A percentile compares a stretch with the other conserved stretches of the same genome.
phyloP scores from a whole-genome alignment of 1,284 basidiomycete species.

The Microbotryum lychnidis-dioicae region DNA sequence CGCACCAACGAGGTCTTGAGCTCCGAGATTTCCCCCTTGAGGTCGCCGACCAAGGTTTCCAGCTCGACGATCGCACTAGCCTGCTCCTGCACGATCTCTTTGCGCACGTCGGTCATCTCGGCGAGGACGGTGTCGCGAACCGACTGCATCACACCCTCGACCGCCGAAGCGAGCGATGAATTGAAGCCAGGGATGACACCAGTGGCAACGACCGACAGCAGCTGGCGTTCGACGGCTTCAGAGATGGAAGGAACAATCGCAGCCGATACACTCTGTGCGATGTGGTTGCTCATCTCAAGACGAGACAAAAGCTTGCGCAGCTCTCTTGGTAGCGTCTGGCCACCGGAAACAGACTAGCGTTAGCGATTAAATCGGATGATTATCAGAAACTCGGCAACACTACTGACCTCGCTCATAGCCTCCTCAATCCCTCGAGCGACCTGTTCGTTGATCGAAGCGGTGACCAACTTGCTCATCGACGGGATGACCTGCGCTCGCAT shows the following conservation, averaged over 20 bases:
- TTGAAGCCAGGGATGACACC: constrained; percentile 62
- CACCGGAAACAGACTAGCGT: neutral
- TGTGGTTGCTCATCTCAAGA: constrained; percentile 63
- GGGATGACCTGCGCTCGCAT: constrained; percentile 70
- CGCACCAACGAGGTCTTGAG: constrained; percentile 20
- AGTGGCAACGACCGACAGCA: constrained; percentile 58
- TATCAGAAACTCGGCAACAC: neutral
- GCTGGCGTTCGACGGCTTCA: constrained; percentile 43
- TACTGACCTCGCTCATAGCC: constrained; percentile 59
- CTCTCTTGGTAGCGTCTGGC: constrained; percentile 60
- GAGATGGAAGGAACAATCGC: constrained; percentile 6
- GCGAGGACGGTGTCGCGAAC: constrained; percentile 45
- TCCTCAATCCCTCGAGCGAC: constrained; percentile 62
- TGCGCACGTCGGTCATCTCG: constrained; percentile 48
- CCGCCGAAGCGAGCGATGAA: constrained; percentile 59
- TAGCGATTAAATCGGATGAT: neutral
- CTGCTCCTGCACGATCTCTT: constrained; percentile 32
- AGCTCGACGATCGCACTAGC: constrained; percentile 20
- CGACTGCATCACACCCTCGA: constrained; percentile 65
- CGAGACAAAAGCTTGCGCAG: constrained; percentile 64
- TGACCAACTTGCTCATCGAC: constrained; percentile 65
- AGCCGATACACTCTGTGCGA: constrained; percentile 43
- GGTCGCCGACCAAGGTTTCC: constrained; percentile 20
- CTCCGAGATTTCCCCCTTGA: constrained; percentile 15
- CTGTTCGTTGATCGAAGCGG: constrained; percentile 61